These are phyloP conservation scores for Cladosporium sp. DNA, from an alignment of 2,329 filamentous ascomycete species.

Conservation along the genomic window DNA sequence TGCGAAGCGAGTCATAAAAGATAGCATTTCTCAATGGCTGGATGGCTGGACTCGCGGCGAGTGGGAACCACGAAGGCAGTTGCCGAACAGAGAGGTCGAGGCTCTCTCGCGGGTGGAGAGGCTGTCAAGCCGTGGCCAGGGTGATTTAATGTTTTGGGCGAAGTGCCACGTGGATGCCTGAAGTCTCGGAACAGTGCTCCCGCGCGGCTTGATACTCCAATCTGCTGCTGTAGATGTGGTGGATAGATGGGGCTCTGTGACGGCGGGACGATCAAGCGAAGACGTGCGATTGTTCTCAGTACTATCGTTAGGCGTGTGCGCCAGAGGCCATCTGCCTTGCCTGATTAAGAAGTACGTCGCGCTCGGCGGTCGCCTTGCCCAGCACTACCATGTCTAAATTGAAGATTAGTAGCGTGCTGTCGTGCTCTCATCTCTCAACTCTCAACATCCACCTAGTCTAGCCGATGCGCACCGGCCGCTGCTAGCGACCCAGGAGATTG, in stretches of 20 bases:
- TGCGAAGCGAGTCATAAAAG: neutral
- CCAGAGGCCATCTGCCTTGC: neutral
- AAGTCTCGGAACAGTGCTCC: neutral
- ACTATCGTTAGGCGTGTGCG: neutral
- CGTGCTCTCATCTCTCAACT: neutral
- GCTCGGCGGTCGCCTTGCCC: neutral
- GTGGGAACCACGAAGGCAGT: neutral
- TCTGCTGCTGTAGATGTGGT: neutral
- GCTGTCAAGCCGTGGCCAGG: neutral
- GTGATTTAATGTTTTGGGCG: neutral
- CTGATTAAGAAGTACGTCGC: neutral
- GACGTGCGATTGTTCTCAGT: neutral
- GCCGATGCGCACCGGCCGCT: neutral
- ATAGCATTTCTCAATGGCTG: neutral
- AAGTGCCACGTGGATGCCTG: neutral
- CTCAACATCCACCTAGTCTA: neutral
- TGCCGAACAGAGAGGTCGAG: constrained; percentile 3
- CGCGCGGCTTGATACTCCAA: neutral
- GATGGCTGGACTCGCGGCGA: neutral
- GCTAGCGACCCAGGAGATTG: neutral
- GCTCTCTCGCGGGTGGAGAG: neutral
- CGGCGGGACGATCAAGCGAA: neutral
- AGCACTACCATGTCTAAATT: neutral
- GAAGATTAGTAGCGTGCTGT: neutral
- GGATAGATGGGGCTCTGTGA: neutral